Base-by-base conservation (phyloP, 31 red algal genomes). In the Odonthalia washingtoniensis region DNA sequence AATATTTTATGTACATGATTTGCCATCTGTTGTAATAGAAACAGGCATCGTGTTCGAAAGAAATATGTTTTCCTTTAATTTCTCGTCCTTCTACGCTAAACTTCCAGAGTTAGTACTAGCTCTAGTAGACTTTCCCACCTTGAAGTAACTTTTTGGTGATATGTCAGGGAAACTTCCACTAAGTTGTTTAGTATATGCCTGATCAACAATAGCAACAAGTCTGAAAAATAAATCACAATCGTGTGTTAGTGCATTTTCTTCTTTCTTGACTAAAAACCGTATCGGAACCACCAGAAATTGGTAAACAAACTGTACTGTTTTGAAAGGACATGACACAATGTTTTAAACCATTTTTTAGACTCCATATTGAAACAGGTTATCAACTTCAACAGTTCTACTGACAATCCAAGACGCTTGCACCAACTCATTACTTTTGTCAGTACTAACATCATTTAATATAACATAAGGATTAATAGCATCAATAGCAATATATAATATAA, bases 391-490 rank as follows among this genome's bases (percentile, higher is more conserved):
- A n/a, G n/a, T n/a, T n/a, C n/a, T n/a, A n/a, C n/a, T n/a, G n/a
- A n/a, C n/a, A n/a, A n/a, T n/a, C n/a, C n/a, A n/a, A n/a, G n/a
- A n/a, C n/a, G n/a, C n/a, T n/a, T n/a, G n/a, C n/a, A n/a, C n/a
- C n/a, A n/a, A n/a, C n/a, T n/a, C n/a, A 16, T 72, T 14, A 82
- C n/a, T n/a, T n/a, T n/a, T n/a, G n/a, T n/a, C n/a, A n/a, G n/a
- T n/a, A n/a, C n/a, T n/a, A n/a, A n/a, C 24, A 43, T 77, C 2
- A 27, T 38, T 24, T 37, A 83, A 24, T n/a, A 65, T 17, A 70
- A 77, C 62, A 78, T 94, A 98, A 16, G 95, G 95, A 66, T 98
- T 75, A 18, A 95, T 57, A 4, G 86, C 83, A 75, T 98, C 96
- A 24, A 94, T 73, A 37, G 79, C 90, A 27, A 61, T 85, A 2